These are phyloP conservation scores for Dichotomocladium elegans DNA, from an alignment of 371 early-diverging fungal genomes.

Conservation along the genomic window DNA sequence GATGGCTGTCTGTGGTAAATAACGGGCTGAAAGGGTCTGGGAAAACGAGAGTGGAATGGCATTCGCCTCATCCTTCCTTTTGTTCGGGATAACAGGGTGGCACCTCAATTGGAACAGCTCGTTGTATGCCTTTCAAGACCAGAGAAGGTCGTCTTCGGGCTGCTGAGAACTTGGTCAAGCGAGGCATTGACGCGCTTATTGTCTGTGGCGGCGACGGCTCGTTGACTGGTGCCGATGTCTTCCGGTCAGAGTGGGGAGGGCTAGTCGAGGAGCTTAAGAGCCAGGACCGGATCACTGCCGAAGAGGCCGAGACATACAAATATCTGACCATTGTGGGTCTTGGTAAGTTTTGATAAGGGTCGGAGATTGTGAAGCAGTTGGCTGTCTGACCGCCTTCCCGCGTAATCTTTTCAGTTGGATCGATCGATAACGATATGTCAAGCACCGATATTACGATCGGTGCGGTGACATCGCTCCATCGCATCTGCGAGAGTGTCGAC, in stretches of 20 bases:
- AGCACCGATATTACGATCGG: slow-evolving; percentile 96
- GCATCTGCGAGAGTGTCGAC: slow-evolving; percentile 96
- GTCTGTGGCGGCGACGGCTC: slow-evolving; percentile 98
- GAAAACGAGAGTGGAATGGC: neutral
- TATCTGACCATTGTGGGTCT: slow-evolving; percentile 91
- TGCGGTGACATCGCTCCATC: slow-evolving; percentile 89
- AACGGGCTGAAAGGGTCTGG: too few species aligned
- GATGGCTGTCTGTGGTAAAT: slow-evolving; percentile 68
- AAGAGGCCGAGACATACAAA: slow-evolving; percentile 52
- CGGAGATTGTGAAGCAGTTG: neutral
- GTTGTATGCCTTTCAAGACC: slow-evolving; percentile 84
- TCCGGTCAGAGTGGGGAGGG: slow-evolving; percentile 91
- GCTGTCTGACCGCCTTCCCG: too few species aligned
- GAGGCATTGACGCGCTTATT: slow-evolving; percentile 93
- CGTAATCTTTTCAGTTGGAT: slow-evolving; percentile 61
- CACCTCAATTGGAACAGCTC: slow-evolving; percentile 93
- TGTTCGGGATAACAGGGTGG: slow-evolving; percentile 68
- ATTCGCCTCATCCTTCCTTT: neutral
- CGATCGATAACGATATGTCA: slow-evolving; percentile 96
- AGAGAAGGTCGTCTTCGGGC: slow-evolving; percentile 85
- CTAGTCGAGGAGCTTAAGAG: slow-evolving; percentile 73
- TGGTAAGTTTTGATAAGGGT: neutral
- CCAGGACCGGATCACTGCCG: slow-evolving; percentile 47
- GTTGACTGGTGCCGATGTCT: slow-evolving; percentile 91
- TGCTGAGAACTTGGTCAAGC: slow-evolving; percentile 79